Evolutionary conservation across 176 grass and related monocot species (phyloP).

Genomic region (Panicum miliaceum): DNA sequence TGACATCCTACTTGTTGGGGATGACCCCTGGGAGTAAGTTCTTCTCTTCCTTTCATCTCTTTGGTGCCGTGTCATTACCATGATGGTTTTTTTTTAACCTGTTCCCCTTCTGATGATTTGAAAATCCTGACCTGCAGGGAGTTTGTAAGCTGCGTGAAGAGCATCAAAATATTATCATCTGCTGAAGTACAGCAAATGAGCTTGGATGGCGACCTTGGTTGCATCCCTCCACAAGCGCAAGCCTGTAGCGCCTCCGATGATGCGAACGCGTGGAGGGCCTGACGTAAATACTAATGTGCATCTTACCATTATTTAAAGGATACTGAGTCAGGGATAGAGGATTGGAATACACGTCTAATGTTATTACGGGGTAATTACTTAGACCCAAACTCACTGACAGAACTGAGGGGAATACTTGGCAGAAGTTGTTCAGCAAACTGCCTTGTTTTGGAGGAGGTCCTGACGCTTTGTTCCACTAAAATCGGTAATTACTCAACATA

Average conservation of each 20-base stretch:
- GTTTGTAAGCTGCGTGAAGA: conserved; percentile 95
- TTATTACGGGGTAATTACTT: conserved; percentile 35
- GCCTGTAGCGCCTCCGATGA: conserved; percentile 87
- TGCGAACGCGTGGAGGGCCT: conserved; percentile 73
- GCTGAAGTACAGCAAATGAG: conserved; percentile 99
- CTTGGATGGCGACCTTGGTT: conserved; percentile 86
- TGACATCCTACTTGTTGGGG: conserved; percentile 92
- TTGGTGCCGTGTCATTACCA: neutral
- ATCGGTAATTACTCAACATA: conserved; percentile 14
- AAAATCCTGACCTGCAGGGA: conserved; percentile 58
- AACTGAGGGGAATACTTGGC: conserved; percentile 30
- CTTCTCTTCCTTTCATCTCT: conserved; percentile 26
- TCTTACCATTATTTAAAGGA: conserved; percentile 60
- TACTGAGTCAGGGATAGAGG: conserved; percentile 20
- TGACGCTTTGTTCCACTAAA: conserved; percentile 40
- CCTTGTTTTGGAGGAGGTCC: conserved; percentile 41
- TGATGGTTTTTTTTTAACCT: neutral
- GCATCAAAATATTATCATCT: conserved; percentile 94
- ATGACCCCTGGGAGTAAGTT: conserved; percentile 99
- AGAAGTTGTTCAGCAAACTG: conserved; percentile 36
- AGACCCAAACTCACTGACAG: conserved; percentile 46
- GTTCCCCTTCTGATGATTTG: neutral
- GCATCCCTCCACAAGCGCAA: conserved; percentile 74
- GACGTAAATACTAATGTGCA: conserved; percentile 53
- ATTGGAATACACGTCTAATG: conserved; percentile 31